These are phyloP conservation scores for Ascochyta clinopodiicola DNA, from an alignment of 2,329 filamentous ascomycete species.

Conservation along the genomic window DNA sequence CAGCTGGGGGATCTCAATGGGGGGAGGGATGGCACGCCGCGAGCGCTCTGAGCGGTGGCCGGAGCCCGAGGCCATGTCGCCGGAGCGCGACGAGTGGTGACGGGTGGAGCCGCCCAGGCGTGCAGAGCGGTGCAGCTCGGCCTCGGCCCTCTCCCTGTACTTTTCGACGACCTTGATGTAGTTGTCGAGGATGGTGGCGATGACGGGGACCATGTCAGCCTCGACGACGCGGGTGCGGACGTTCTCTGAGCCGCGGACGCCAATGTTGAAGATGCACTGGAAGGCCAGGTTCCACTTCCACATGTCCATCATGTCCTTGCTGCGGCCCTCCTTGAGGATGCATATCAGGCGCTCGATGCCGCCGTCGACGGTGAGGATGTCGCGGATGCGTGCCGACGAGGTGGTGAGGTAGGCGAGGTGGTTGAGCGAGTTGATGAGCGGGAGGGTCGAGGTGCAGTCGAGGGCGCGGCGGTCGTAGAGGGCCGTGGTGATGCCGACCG, in stretches of 20 bases:
- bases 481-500: constrained; percentile 96
- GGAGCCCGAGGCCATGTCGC: constrained; percentile 37
- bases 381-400: constrained; percentile 93
- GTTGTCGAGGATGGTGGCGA: constrained; percentile 96
- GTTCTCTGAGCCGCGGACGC: constrained; percentile 90
- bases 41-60: constrained; percentile 52
- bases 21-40: constrained; percentile 81
- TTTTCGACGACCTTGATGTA: constrained; percentile 97
- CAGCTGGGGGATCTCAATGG: constrained; percentile 85
- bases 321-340: constrained; percentile 96
- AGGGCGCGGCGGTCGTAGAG: constrained; percentile 96
- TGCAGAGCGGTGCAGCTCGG: constrained; percentile 71
- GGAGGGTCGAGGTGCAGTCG: constrained; percentile 96
- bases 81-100: constrained; percentile 51
- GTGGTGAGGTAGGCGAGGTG: constrained; percentile 98
- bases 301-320: constrained; percentile 99
- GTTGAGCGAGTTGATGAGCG: constrained; percentile 98
- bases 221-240: constrained; percentile 96
- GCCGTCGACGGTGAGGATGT: constrained; percentile 98
- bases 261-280: constrained; percentile 98
- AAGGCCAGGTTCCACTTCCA: constrained; percentile 99
- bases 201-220: constrained; percentile 98
- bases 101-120: constrained; percentile 48
- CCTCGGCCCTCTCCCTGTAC: constrained; percentile 83
- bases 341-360: constrained; percentile 95